Percentiles rank a stretch among this genome's conserved stretches.
Conservation (phyloP, 495 filamentous ascomycete genomes). For the Echria macrotheca region DNA sequence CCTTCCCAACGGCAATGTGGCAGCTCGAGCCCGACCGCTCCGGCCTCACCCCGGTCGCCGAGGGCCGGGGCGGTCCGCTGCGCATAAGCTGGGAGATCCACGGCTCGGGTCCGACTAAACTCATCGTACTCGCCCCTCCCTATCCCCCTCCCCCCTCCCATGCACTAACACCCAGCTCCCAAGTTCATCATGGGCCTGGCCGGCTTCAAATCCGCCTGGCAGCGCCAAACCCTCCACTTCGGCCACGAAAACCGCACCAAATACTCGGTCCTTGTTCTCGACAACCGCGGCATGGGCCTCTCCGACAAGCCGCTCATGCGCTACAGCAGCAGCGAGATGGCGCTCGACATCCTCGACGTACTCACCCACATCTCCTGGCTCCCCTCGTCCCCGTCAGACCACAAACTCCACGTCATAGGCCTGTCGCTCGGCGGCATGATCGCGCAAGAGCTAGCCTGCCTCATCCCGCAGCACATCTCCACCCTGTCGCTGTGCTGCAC, state of each 20-base stretch:
- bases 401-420: slow-evolving; percentile 64
- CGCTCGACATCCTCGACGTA: slow-evolving; percentile 63
- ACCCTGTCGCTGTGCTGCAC: slow-evolving; percentile 68
- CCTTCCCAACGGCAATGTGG: slow-evolving; percentile 52
- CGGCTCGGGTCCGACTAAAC: slow-evolving; percentile 61
- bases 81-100: slow-evolving; percentile 74
- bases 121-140: slow-evolving; percentile 57
- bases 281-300: slow-evolving; percentile 75
- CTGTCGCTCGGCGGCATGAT: slow-evolving; percentile 85
- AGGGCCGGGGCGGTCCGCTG: slow-evolving; percentile 61
- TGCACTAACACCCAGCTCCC: slow-evolving; percentile 8
- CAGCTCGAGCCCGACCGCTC: slow-evolving; percentile 53
- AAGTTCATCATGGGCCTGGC: slow-evolving; percentile 65
- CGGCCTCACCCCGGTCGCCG: slow-evolving; percentile 56
- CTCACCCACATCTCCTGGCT: slow-evolving; percentile 67
- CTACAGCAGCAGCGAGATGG: slow-evolving; percentile 73
- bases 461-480: slow-evolving; percentile 57
- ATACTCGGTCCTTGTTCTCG: slow-evolving; percentile 68
- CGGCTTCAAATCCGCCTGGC: slow-evolving; percentile 58
- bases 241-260: slow-evolving; percentile 60
- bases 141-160: slow-evolving; percentile 7
- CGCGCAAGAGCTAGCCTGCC: slow-evolving; percentile 67
- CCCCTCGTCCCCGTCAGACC: slow-evolving; percentile 9
- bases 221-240: slow-evolving; percentile 71
- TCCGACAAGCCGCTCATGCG: slow-evolving; percentile 67